Percentiles rank a stretch among this genome's conserved stretches.
Conservation (phyloP, 441 rosid species). For the Capsella rubella region DNA sequence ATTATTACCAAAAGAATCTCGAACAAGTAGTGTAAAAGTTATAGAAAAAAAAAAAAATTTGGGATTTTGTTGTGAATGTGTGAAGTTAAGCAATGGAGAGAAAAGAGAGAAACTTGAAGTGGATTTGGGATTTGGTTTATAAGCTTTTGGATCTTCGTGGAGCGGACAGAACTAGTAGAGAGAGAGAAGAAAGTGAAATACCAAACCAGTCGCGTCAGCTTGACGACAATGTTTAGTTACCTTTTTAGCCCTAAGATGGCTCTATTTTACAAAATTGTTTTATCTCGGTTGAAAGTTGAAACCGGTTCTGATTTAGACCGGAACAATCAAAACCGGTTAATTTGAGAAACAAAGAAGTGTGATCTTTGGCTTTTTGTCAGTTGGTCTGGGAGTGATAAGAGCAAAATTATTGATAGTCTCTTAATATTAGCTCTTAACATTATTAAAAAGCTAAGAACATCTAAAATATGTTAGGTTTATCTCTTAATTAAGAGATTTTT, state of each 20-base stretch:
- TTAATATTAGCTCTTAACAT: too few species aligned
- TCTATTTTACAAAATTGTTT: background rate
- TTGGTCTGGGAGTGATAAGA: too few species aligned
- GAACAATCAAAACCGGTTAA: too few species aligned
- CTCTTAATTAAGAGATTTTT: too few species aligned
- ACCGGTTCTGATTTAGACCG: background rate
- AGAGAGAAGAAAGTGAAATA: background rate
- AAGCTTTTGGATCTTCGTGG: conserved; percentile 31
- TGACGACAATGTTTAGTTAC: conserved; percentile 15
- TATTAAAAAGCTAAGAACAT: too few species aligned
- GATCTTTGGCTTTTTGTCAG: too few species aligned
- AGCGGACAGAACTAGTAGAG: conserved; percentile 13
- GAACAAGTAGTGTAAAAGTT: too few species aligned
- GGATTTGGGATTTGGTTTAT: conserved; percentile 15
- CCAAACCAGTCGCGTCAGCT: conserved; percentile 38
- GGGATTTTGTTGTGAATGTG: background rate
- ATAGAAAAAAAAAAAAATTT: background rate
- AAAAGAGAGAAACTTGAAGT: background rate
- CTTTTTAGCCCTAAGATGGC: background rate
- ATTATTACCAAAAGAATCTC: background rate
- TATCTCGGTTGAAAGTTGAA: conserved; percentile 6
- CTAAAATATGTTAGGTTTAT: too few species aligned
- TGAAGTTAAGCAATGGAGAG: conserved; percentile 9
- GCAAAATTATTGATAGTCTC: too few species aligned
- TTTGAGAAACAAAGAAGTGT: too few species aligned